Base-by-base conservation (phyloP, 1,139 yeast genomes). In the Debaryomycetaceae sp. region DNA sequence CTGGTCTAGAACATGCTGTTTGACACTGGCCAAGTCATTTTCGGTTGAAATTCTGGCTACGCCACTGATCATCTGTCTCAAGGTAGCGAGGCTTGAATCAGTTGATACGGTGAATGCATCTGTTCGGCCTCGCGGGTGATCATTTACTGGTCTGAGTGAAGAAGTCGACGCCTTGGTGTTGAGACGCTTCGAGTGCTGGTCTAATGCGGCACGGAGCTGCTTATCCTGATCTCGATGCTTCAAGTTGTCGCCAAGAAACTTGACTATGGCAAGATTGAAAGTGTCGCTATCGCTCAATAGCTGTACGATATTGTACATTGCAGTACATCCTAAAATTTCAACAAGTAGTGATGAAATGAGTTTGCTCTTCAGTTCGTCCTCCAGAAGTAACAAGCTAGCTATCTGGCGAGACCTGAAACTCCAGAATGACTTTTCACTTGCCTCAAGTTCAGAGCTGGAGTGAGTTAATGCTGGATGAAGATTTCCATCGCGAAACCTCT, bases 191-290 rank as follows among this genome's bases (percentile, higher is more conserved):
- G 83, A 68, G 38, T 81, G 87, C 37, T 73, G 67, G 37, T 77
- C 79, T 27, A 87, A 58, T 1, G 82, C 83, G 13, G 71, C 73
- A 36, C 94, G 58, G 13, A 86, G 62, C 39, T 74, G 72, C 37
- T 77, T 73, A 1, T 86, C 94, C 43, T 82, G 86, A 24, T 71
- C 72, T 36, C 87, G 63, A 42, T 85, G 92, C 37, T 75, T 76
- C 44, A 87, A 59, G 16, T 78, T 70, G 20, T 69, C 72, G 1
- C 85, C 79, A 3, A 82, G 71, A 3, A 69, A 49, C 30, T 70
- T 68, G 5, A 77, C 75, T 13, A 85, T 64, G 30, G 66, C 46
- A 32, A 73, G 66, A 46, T 86, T 87, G 70, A 79, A 79, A 37
- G 75, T 80, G 46, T 85, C 94, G 1, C 90, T 73, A 33, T 81